Evolutionary conservation across 1,284 basidiomycete species (phyloP), one percentile per base, ranked within the genome.

Genomic region (Heterobasidion occidentale): DNA sequence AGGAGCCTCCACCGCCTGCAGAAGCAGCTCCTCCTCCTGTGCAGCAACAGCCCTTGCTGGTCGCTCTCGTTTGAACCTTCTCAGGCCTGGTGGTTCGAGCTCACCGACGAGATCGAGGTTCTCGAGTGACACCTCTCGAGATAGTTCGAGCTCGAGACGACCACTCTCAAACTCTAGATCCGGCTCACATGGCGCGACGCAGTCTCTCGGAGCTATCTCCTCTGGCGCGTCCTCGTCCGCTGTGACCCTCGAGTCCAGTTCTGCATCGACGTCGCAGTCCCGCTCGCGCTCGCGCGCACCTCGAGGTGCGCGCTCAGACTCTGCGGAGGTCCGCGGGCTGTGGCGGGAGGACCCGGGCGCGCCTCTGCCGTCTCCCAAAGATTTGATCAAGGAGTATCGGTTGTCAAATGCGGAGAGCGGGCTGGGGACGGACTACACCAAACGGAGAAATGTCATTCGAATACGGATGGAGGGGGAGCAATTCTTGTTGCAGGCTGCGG

Each of bases 401-500:
- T 75, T 99, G 64, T 94, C 98, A 68, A 72, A 88, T 58, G 93
- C 94, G 15, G 95, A 98, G 74, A 90, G 88, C 59, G 96, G 96
- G 20, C 72, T 98, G 14, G 97, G 94, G 19, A 95, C 92, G 54
- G 96, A 99, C 71, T 99, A 99, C 71, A 61, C 86, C 64, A 99
- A 99, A 78, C 79, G 94, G 60, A 89, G 86, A 73, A 92, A 98
- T 70, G 94, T 98, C 44, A 94, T 99, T n/a, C 80, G 96, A 33
- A 84, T 98, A 36, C 76, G 97, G 56, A 78, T 93, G 63, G 94
- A 96, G 68, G 95, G 95, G 12, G 92, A 99, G 75, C 96, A 99
- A 74, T 99, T 99, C 71, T 75, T 99, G 67, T 68, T 99, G 60
- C 97, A 99, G 73, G 92, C 92, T 2, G 84, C 81, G 54, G 89